These are phyloP conservation scores for Amylostereum areolatum DNA, from an alignment of 1,284 basidiomycete species.

Conservation along the genomic window DNA sequence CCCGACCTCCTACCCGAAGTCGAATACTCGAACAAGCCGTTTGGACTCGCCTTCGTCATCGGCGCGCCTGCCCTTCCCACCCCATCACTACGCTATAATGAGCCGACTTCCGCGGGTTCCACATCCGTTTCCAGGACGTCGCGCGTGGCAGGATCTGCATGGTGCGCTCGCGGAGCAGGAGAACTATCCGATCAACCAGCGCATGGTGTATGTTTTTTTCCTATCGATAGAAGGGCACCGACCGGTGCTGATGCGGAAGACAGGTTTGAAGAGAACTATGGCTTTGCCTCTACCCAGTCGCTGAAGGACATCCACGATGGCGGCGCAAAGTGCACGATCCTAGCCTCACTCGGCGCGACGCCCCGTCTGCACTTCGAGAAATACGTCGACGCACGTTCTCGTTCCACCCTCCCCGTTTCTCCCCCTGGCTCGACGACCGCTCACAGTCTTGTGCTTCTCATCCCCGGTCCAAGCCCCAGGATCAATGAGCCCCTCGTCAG, in stretches of 20 bases:
- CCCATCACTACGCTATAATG: too few relatives aligned
- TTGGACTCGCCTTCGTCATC: slow-evolving; percentile 93
- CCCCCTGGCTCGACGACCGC: too few relatives aligned
- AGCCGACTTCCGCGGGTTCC: slow-evolving; percentile 92
- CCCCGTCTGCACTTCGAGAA: slow-evolving; percentile 93
- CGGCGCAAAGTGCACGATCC: slow-evolving; percentile 95
- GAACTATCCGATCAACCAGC: slow-evolving; percentile 94
- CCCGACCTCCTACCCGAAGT: slow-evolving; percentile 91
- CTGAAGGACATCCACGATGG: slow-evolving; percentile 98
- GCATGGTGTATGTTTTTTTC: too few relatives aligned
- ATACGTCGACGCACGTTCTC: slow-evolving; percentile 94
- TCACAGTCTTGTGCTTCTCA: slow-evolving; percentile 87
- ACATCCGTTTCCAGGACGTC: slow-evolving; percentile 96
- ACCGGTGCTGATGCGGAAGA: too few relatives aligned
- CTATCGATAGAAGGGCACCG: too few relatives aligned
- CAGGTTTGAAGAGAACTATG: slow-evolving; percentile 99
- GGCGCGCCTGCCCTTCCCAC: too few relatives aligned
- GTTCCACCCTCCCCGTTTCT: too few relatives aligned
- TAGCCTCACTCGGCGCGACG: slow-evolving; percentile 87
- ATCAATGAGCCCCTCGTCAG: slow-evolving; percentile 96
- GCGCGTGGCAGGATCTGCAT: slow-evolving; percentile 97
- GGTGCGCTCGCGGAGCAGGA: slow-evolving; percentile 92
- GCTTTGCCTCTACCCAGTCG: slow-evolving; percentile 91
- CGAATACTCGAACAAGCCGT: slow-evolving; percentile 91
- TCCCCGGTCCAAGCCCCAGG: slow-evolving; percentile 87